A percentile compares a stretch with the other conserved stretches of the same genome.
Conservation (phyloP, 2,329 filamentous ascomycete genomes). For the Xylaria multiplex region DNA sequence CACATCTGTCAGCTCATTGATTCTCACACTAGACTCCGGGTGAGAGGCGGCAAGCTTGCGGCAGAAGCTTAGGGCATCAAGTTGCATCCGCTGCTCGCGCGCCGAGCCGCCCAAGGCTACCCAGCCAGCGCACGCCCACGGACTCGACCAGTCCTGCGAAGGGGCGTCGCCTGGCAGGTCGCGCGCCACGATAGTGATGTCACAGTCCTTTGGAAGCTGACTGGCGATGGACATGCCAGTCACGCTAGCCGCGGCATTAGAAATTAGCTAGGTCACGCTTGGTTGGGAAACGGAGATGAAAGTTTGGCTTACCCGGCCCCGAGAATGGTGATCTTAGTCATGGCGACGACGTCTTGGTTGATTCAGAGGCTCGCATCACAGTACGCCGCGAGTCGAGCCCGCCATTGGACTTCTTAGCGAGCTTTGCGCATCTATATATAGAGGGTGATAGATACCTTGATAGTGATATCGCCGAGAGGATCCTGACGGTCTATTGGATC, state of each 20-base stretch:
- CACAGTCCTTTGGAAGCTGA: slow-evolving; percentile 14
- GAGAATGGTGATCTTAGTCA: slow-evolving; percentile 18
- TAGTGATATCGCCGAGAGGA: no score
- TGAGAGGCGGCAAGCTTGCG: slow-evolving; percentile 8
- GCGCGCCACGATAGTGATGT: slow-evolving; percentile 18
- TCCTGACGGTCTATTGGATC: no score
- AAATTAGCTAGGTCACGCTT: not conserved
- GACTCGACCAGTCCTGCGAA: slow-evolving; percentile 14
- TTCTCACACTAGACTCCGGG: slow-evolving; percentile 13
- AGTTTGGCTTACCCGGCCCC: slow-evolving; percentile 15
- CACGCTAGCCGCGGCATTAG: not conserved
- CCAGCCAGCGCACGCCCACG: slow-evolving; percentile 16
- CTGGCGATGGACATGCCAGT: slow-evolving; percentile 18
- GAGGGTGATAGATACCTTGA: no score
- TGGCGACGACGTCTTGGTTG: not conserved
- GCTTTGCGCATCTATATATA: no score
- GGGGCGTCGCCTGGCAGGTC: slow-evolving; percentile 11
- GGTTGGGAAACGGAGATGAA: not conserved
- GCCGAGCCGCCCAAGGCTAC: slow-evolving; percentile 13
- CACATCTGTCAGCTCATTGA: slow-evolving; percentile 12
- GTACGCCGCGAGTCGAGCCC: no score
- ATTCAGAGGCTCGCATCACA: not conserved
- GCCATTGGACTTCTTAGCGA: no score
- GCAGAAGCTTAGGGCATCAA: slow-evolving; percentile 14
- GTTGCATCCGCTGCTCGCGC: slow-evolving; percentile 13